These are phyloP conservation scores for Parastagonospora avenae DNA, from an alignment of 2,329 filamentous ascomycete species.

Conservation along the genomic window DNA sequence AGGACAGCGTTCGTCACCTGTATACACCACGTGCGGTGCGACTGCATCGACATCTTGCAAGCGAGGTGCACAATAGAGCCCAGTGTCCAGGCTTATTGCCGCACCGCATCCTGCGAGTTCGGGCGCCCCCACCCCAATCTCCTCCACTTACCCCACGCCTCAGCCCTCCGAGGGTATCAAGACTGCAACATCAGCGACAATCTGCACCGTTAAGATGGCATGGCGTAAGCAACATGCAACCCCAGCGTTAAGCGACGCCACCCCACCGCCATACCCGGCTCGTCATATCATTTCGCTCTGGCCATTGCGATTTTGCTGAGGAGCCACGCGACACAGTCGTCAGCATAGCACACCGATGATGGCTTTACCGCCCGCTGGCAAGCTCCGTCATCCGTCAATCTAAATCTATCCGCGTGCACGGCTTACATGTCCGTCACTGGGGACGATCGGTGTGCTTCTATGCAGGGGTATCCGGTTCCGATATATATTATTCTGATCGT, in stretches of 20 bases:
- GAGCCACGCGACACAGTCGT: background rate
- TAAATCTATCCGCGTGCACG: slow-evolving; percentile 12
- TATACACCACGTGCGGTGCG: slow-evolving; percentile 5
- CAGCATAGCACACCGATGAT: slow-evolving; percentile 2
- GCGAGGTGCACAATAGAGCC: slow-evolving; percentile 4
- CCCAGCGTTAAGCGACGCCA: background rate
- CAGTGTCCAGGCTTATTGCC: slow-evolving; percentile 7
- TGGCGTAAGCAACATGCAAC: background rate
- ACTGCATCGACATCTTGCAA: background rate
- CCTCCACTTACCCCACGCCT: background rate
- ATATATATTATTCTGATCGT: background rate
- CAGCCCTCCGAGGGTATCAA: background rate
- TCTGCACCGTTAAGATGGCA: background rate
- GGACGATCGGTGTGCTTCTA: slow-evolving; percentile 1
- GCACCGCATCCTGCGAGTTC: background rate
- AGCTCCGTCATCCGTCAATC: slow-evolving; percentile 11
- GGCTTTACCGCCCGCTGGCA: slow-evolving; percentile 11
- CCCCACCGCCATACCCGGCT: too few relatives aligned
- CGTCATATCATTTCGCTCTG: background rate
- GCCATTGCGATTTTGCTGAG: background rate
- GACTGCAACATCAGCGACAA: background rate
- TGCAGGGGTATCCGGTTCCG: background rate
- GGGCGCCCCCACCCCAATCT: slow-evolving; percentile 14
- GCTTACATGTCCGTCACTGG: slow-evolving; percentile 3
- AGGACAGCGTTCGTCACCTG: slow-evolving; percentile 2